Conservation (phyloP, 441 rosid genomes). For the Populus tomentosa region DNA sequence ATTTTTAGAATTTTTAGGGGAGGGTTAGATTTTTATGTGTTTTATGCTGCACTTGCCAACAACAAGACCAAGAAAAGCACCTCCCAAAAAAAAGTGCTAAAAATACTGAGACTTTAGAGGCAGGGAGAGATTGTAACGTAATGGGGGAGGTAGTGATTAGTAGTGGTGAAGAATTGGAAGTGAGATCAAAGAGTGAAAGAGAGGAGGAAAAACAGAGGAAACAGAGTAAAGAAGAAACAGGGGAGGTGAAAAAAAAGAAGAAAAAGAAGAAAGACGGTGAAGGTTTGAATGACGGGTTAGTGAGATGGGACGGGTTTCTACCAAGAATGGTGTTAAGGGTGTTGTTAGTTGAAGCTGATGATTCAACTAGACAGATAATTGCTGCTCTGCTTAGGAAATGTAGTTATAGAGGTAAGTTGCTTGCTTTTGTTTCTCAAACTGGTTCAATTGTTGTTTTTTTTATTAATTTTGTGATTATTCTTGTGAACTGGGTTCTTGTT, state of each 20-base stretch:
- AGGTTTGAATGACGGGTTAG: background rate
- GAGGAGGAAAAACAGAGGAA: background rate
- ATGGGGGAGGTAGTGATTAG: conserved; percentile 18
- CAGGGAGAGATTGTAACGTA: background rate
- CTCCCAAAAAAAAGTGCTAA: background rate
- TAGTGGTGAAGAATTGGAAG: background rate
- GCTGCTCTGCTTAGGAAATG: conserved; percentile 85
- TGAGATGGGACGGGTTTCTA: conserved; percentile 34
- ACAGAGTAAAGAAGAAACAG: background rate
- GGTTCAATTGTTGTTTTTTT: background rate
- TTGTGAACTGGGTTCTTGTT: background rate
- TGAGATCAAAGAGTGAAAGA: background rate
- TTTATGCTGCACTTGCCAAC: background rate
- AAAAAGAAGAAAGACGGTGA: background rate
- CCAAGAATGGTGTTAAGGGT: conserved; percentile 66
- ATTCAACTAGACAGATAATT: conserved; percentile 85
- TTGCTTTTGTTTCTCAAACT: background rate
- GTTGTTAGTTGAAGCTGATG: conserved; percentile 88
- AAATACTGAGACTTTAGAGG: background rate
- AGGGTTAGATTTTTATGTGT: background rate
- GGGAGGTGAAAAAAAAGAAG: background rate
- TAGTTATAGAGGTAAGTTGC: conserved; percentile 64
- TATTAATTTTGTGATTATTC: background rate
- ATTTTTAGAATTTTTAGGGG: background rate
- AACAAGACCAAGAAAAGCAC: background rate